These are phyloP conservation scores for Arabidopsis thaliana DNA, from an alignment of 345 rosid species.

Conservation along the genomic window DNA sequence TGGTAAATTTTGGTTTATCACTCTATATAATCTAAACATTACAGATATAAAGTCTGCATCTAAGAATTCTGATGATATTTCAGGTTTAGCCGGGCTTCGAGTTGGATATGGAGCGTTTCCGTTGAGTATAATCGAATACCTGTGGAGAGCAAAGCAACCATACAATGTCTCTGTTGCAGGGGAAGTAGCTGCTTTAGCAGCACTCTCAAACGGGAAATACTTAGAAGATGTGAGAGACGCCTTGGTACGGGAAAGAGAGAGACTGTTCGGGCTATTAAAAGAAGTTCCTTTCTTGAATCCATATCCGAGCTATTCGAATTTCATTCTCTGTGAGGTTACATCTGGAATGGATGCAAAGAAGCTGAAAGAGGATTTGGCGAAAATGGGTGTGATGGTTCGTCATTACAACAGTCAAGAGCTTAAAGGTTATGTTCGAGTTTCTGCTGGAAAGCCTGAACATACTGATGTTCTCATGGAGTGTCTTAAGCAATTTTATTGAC, in stretches of 20 bases:
- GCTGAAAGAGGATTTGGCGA: slow-evolving; percentile 86
- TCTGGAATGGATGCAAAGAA: slow-evolving; percentile 86
- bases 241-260: slow-evolving; percentile 71
- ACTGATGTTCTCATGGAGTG: slow-evolving; percentile 69
- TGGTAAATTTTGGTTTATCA: slow-evolving; percentile 50
- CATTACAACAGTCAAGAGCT: slow-evolving; percentile 85
- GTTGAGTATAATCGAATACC: slow-evolving; percentile 76
- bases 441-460: slow-evolving; percentile 90
- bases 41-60: neutral
- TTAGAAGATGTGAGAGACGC: slow-evolving; percentile 79
- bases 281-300: slow-evolving; percentile 85
- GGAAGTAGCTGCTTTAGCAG: slow-evolving; percentile 92
- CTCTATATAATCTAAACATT: neutral
- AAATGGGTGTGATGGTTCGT: slow-evolving; percentile 91
- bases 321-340: slow-evolving; percentile 84
- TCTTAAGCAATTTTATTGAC: slow-evolving; percentile 56
- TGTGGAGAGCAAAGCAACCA: slow-evolving; percentile 96
- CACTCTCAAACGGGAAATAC: slow-evolving; percentile 72
- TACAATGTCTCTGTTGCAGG: slow-evolving; percentile 96
- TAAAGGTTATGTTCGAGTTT: slow-evolving; percentile 73
- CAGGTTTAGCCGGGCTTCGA: slow-evolving; percentile 91
- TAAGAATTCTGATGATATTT: slow-evolving; percentile 12
- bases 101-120: slow-evolving; percentile 99
- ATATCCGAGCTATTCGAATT: slow-evolving; percentile 82
- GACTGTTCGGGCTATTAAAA: slow-evolving; percentile 70